These are phyloP conservation scores for Exophiala sideris DNA, from an alignment of 2,329 filamentous ascomycete species.

Conservation along the genomic window DNA sequence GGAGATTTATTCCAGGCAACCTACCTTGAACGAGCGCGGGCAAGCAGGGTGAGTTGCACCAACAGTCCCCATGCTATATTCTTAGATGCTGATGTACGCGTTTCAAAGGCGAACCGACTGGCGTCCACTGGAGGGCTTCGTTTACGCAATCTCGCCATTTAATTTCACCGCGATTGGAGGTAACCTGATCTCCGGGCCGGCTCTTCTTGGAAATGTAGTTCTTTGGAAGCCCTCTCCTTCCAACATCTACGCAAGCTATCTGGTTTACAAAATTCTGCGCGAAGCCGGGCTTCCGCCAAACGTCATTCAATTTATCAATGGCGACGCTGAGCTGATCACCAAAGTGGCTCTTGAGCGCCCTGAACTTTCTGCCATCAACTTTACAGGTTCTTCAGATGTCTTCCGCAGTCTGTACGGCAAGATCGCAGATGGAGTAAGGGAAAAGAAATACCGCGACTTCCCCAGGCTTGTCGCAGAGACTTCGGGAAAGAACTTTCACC, in stretches of 20 bases:
- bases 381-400: slow-evolving; percentile 80
- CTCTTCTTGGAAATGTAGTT: slow-evolving; percentile 83
- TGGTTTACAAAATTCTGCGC: slow-evolving; percentile 80
- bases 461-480: slow-evolving; percentile 80
- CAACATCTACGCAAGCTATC: slow-evolving; percentile 76
- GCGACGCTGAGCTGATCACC: slow-evolving; percentile 75
- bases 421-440: slow-evolving; percentile 71
- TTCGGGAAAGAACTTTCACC: slow-evolving; percentile 82
- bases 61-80: slow-evolving; percentile 14
- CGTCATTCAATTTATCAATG: slow-evolving; percentile 85
- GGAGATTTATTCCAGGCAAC: slow-evolving; percentile 84
- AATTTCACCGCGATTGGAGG: slow-evolving; percentile 93
- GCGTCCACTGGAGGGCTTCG: slow-evolving; percentile 81
- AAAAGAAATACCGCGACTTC: slow-evolving; percentile 73
- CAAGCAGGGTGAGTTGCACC: slow-evolving; percentile 63
- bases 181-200: slow-evolving; percentile 74
- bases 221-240: slow-evolving; percentile 86
- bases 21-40: slow-evolving; percentile 73
- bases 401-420: slow-evolving; percentile 82
- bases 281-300: slow-evolving; percentile 80
- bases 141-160: slow-evolving; percentile 85
- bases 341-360: slow-evolving; percentile 67
- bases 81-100: slow-evolving; percentile 25
- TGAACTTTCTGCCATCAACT: slow-evolving; percentile 78
- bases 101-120: slow-evolving; percentile 57